phyloP scores from a whole-genome alignment of 139 green algal genomes.

The Chlamydomonas sp. region DNA sequence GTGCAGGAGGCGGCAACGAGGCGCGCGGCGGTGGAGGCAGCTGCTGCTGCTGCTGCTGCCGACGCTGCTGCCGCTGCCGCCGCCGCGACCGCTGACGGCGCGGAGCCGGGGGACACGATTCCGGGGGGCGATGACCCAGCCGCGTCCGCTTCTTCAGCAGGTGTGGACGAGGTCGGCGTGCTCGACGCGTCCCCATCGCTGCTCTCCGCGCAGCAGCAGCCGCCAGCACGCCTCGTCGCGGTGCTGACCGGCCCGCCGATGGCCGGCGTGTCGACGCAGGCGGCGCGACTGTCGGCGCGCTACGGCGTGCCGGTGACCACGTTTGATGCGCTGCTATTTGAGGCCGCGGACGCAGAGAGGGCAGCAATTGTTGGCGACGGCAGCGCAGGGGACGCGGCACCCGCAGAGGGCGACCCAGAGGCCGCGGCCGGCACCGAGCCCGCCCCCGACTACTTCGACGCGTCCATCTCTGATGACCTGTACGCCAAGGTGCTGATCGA shows the following conservation, averaged over 20 bases:
- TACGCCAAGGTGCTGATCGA: constrained; percentile 31
- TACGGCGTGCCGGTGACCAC: constrained; percentile 39
- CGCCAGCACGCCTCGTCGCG: constrained; percentile 9
- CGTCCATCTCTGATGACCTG: constrained; percentile 26
- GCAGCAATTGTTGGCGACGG: constrained; percentile 3
- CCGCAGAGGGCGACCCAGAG: background rate
- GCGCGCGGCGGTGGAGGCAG: constrained; percentile 8
- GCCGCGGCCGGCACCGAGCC: background rate
- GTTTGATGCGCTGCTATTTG: constrained; percentile 44
- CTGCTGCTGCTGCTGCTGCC: constrained; percentile 6
- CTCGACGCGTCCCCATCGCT: constrained; percentile 23
- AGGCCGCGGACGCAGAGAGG: constrained; percentile 32
- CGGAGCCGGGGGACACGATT: too few relatives aligned
- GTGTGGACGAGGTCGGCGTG: constrained; percentile 40
- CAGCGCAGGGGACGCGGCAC: background rate
- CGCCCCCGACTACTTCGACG: constrained; percentile 15
- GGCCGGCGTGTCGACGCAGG: constrained; percentile 28
- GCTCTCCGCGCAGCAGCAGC: background rate
- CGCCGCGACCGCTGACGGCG: background rate
- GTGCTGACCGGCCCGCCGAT: constrained; percentile 33
- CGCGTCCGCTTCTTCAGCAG: background rate
- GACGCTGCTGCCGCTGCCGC: background rate
- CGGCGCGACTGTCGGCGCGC: constrained; percentile 34
- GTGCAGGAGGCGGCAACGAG: constrained; percentile 27
- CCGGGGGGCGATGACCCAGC: too few relatives aligned